These are phyloP conservation scores for Ascobolus immersus DNA, from an alignment of 495 filamentous ascomycete species.

Conservation along the genomic window DNA sequence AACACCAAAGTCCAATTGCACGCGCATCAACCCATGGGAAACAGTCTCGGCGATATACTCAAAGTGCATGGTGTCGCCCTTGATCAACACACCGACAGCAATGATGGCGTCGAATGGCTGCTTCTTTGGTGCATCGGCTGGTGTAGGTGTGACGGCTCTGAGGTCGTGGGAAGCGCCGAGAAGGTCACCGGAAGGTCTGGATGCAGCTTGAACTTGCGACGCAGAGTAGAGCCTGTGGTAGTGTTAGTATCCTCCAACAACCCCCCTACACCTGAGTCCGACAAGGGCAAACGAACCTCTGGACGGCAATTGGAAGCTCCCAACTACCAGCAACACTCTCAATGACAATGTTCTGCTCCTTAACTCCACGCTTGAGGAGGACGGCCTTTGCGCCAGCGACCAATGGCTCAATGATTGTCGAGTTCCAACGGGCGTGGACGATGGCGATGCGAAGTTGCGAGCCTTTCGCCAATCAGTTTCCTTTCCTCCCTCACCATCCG, in stretches of 20 bases:
- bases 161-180: slow-evolving; percentile 30
- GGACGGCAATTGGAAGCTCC: slow-evolving; percentile 70
- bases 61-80: slow-evolving; percentile 96
- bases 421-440: slow-evolving; percentile 90
- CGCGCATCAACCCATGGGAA: slow-evolving; percentile 73
- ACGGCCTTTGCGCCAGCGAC: slow-evolving; percentile 42
- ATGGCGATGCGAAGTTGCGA: slow-evolving; percentile 73
- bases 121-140: slow-evolving; percentile 18
- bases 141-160: slow-evolving; percentile 12
- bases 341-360: slow-evolving; percentile 60
- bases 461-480: too few relatives aligned
- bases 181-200: slow-evolving; percentile 50
- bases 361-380: slow-evolving; percentile 46
- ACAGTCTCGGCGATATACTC: slow-evolving; percentile 91
- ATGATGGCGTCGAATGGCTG: slow-evolving; percentile 77
- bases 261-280: neutral
- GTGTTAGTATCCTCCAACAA: neutral
- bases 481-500: too few relatives aligned
- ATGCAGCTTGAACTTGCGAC: slow-evolving; percentile 61
- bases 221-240: slow-evolving; percentile 50
- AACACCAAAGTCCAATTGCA: slow-evolving; percentile 64
- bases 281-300: slow-evolving; percentile 31
- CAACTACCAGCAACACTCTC: slow-evolving; percentile 84
- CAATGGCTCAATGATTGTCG: slow-evolving; percentile 46
- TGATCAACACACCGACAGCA: slow-evolving; percentile 87